Evolutionary conservation across 176 grass and related monocot genomes (phyloP), one percentile per base, ranked within the genome.

Genomic region (Triticum aestivum): DNA sequence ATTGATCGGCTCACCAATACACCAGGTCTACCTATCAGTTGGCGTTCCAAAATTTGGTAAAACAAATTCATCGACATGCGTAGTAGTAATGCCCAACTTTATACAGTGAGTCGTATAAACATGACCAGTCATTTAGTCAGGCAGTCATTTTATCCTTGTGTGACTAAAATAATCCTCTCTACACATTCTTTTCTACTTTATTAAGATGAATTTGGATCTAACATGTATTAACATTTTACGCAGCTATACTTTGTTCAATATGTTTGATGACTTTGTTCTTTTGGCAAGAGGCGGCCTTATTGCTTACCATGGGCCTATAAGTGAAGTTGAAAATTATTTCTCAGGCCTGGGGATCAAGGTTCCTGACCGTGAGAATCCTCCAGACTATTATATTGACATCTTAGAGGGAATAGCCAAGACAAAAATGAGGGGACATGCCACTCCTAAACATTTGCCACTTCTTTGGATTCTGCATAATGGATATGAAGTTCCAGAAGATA

Each of bases 171-270:
- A 23, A 37, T 85, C 10, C 38, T 66, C 47, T 62, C 5, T 24
- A 9, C 7, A 17, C 9, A 66, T 78, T 5, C 3, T 78, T 74
- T 63, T 83, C 79, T 37, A 21, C 67, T 79, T 82, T 58, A 51
- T 79, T 24, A 59, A 82, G 65, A 65, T 65, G 65, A 86, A 86
- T 15, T 20, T 91, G 37, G 34, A 78, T 82, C 62, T 88, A 73
- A 85, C 83, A 14, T 23, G 14, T 9, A 49, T 70, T 54, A 41
- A 69, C 86, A 77, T 84, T 61, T 33, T 87, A 44, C n/a, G 75
- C 90, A 95, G 93, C 90, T 95, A 92, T 79, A 90, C 84, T 79
- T 89, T 95, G 83, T 92, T 92, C 93, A 92, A 87, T 80, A 92
- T 92, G 88, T 95, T 92, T 84, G 90, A 95, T 20, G 88, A 95